Evolutionary conservation across 2,329 filamentous ascomycete genomes (phyloP).

Genomic region (Thyridium curvatum): DNA sequence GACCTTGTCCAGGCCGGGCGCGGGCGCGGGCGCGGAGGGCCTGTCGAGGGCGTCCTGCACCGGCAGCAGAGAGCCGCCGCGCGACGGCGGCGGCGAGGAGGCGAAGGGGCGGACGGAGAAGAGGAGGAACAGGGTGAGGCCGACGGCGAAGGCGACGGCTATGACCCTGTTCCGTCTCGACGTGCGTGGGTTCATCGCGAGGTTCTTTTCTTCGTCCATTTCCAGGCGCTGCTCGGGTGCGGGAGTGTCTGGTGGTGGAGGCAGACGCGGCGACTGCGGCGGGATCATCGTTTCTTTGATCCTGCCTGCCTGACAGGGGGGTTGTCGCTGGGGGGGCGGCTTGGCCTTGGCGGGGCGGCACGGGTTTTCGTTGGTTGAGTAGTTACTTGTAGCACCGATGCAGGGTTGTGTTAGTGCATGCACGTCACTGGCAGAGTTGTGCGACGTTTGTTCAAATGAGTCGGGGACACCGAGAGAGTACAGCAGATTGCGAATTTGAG

Average conservation of each 20-base stretch:
- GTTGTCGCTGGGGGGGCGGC: too few species aligned
- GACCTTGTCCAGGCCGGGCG: background rate
- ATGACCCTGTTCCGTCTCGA: slow-evolving; percentile 5
- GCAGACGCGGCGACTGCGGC: background rate
- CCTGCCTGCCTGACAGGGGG: too few species aligned
- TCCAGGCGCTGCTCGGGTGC: background rate
- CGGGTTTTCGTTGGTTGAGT: too few species aligned
- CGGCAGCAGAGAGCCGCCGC: background rate
- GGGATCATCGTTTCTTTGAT: too few species aligned
- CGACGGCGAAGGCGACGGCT: slow-evolving; percentile 5
- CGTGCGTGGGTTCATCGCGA: slow-evolving; percentile 1
- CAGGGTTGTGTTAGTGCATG: too few species aligned
- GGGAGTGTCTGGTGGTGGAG: too few species aligned
- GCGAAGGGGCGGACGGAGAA: slow-evolving; percentile 4
- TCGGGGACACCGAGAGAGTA: too few species aligned
- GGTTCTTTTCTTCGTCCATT: slow-evolving; percentile 11
- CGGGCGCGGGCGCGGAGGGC: slow-evolving; percentile 3
- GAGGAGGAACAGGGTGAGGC: slow-evolving; percentile 6
- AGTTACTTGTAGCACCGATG: too few species aligned
- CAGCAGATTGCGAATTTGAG: too few species aligned
- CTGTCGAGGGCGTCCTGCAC: background rate
- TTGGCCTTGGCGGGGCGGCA: too few species aligned
- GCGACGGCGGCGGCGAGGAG: background rate
- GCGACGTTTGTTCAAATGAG: too few species aligned
- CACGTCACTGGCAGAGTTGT: too few species aligned